These are phyloP conservation scores for Kickxella alabastrina DNA, from an alignment of 192 early-diverging fungal species.

Conservation along the genomic window DNA sequence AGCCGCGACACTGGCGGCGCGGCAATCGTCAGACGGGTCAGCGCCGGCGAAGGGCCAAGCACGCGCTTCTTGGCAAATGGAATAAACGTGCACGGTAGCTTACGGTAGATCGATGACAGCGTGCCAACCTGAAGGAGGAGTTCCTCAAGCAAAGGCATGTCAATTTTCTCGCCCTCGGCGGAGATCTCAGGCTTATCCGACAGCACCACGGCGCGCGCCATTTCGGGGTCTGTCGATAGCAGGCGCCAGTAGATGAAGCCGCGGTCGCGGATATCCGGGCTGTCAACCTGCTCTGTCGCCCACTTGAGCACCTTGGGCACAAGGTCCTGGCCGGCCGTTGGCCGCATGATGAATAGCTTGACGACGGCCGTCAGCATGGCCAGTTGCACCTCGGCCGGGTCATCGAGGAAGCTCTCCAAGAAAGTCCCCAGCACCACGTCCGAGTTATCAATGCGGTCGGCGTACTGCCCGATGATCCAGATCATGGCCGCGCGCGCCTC, in stretches of 20 bases:
- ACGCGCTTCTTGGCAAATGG: constrained; percentile 56
- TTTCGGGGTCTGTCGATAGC: constrained; percentile 87
- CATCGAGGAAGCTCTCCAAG: constrained; percentile 85
- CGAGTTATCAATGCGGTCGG: constrained; percentile 95
- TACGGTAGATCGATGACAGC: constrained; percentile 88
- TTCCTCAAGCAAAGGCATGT: constrained; percentile 79
- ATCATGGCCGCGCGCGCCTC: constrained; percentile 99
- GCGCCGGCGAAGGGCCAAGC: constrained; percentile 38
- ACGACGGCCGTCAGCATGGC: constrained; percentile 91
- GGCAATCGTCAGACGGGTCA: constrained; percentile 41
- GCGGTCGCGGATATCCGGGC: constrained; percentile 96
- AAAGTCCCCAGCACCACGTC: constrained; percentile 85
- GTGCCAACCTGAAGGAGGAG: constrained; percentile 81
- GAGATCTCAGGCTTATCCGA: constrained; percentile 92
- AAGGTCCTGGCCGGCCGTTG: constrained; percentile 84
- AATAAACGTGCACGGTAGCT: constrained; percentile 83
- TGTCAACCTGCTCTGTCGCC: constrained; percentile 92
- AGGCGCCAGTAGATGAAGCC: constrained; percentile 98
- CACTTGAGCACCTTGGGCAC: constrained; percentile 92
- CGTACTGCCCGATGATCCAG: constrained; percentile 99
- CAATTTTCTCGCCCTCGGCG: constrained; percentile 90
- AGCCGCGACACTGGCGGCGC: constrained; percentile 39
- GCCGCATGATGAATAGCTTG: constrained; percentile 93
- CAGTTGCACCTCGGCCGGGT: constrained; percentile 87
- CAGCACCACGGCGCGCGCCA: constrained; percentile 70